phyloP scores from a whole-genome alignment of 495 filamentous ascomycete genomes.

The Bacidia rubella region DNA sequence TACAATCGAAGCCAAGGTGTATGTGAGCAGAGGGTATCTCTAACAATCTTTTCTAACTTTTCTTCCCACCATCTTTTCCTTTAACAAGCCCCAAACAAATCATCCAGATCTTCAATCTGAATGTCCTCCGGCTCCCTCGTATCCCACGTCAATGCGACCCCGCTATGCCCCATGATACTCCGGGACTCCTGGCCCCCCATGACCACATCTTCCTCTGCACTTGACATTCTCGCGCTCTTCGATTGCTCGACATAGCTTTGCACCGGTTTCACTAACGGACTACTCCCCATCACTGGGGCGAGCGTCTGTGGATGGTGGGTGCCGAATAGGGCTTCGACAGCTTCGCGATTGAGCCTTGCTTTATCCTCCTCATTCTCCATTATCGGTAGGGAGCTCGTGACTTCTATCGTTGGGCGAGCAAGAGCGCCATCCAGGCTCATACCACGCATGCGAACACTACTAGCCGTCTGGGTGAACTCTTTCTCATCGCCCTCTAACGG shows the following conservation, averaged over 20 bases:
- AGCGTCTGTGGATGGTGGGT: constrained; percentile 23
- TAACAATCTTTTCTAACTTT: too few species aligned
- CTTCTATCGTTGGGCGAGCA: constrained; percentile 20
- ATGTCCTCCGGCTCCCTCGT: constrained; percentile 62
- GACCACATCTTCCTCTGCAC: constrained; percentile 27
- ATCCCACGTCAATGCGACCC: constrained; percentile 25
- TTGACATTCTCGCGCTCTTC: constrained; percentile 2
- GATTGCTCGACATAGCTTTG: constrained; percentile 1
- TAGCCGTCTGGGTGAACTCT: constrained; percentile 91
- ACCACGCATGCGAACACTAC: constrained; percentile 66
- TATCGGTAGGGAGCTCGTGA: constrained; percentile 16
- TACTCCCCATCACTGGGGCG: constrained; percentile 19
- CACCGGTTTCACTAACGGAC: constrained; percentile 22
- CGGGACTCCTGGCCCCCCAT: constrained; percentile 28
- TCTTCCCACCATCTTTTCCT: constrained; percentile 1
- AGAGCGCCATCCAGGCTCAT: constrained; percentile 34
- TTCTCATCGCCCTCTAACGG: constrained; percentile 90
- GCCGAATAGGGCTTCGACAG: constrained; percentile 40
- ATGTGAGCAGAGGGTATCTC: too few species aligned
- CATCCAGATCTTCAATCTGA: constrained; percentile 84
- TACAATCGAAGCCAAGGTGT: too few species aligned
- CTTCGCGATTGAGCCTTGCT: constrained; percentile 36
- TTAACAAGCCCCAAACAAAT: constrained; percentile 63
- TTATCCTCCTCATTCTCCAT: constrained; percentile 33
- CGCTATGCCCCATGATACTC: constrained; percentile 32